phyloP scores from a whole-genome alignment of 2,329 filamentous ascomycete species.

The Nemania sp. region DNA sequence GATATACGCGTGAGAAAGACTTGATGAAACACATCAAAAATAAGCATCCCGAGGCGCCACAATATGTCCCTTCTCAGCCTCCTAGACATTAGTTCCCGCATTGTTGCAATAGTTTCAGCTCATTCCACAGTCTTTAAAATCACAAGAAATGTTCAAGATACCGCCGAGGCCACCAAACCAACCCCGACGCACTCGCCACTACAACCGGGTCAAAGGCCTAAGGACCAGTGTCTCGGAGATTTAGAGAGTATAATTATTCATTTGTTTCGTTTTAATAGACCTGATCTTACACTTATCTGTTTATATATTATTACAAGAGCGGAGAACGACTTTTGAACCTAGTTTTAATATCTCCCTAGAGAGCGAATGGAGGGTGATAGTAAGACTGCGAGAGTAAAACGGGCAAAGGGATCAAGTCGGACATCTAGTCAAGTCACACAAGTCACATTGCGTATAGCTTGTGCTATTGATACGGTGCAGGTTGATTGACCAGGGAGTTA shows the following conservation, averaged over 20 bases:
- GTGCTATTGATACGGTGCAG: no score
- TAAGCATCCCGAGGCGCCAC: conserved; percentile 41
- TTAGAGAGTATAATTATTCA: neutral
- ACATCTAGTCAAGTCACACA: no score
- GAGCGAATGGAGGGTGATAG: no score
- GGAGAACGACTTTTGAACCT: no score
- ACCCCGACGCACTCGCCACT: neutral
- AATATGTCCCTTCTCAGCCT: neutral
- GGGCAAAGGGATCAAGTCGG: no score
- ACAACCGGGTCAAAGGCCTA: neutral
- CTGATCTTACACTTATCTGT: no score
- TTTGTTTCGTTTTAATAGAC: no score
- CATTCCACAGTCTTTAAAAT: neutral
- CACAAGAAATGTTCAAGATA: neutral
- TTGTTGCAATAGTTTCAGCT: neutral
- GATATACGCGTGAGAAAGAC: conserved; percentile 44
- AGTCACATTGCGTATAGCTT: no score
- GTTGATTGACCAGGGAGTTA: no score
- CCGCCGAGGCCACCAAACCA: neutral
- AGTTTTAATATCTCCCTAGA: no score
- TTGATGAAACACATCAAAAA: conserved; percentile 44
- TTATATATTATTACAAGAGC: no score
- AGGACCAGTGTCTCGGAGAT: neutral
- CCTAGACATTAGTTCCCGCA: neutral
- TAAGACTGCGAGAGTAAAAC: no score